Evolutionary conservation across 2,329 filamentous ascomycete genomes (phyloP).

Genomic region (Monosporascus sp.): DNA sequence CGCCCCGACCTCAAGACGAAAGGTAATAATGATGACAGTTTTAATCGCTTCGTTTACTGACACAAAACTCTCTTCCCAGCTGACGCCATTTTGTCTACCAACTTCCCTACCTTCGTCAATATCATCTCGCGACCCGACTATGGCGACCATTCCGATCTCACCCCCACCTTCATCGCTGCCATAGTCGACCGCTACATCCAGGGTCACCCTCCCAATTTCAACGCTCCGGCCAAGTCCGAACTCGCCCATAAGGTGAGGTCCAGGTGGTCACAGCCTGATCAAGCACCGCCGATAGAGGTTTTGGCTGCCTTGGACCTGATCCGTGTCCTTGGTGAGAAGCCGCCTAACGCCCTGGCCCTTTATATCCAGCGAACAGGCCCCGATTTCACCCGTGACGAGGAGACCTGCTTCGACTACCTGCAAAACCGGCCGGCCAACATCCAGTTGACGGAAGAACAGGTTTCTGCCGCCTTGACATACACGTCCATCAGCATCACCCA

Average conservation of each 20-base stretch:
- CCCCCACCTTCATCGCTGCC: slow-evolving; percentile 65
- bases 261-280: slow-evolving; percentile 61
- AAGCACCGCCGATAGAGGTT: slow-evolving; percentile 64
- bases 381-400: slow-evolving; percentile 69
- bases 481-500: slow-evolving; percentile 54
- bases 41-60: slow-evolving; percentile 13
- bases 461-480: slow-evolving; percentile 73
- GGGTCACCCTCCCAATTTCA: slow-evolving; percentile 81
- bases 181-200: slow-evolving; percentile 84
- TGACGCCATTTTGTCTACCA: slow-evolving; percentile 82
- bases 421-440: slow-evolving; percentile 48
- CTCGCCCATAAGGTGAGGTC: slow-evolving; percentile 61
- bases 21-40: slow-evolving; percentile 50
- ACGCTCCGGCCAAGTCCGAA: slow-evolving; percentile 67
- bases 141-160: slow-evolving; percentile 61
- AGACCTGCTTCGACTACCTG: slow-evolving; percentile 54
- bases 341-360: slow-evolving; percentile 53
- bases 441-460: slow-evolving; percentile 73
- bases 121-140: slow-evolving; percentile 63
- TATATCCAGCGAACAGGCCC: slow-evolving; percentile 71
- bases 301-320: slow-evolving; percentile 66
- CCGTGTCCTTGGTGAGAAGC: slow-evolving; percentile 56
- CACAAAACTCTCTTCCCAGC: slow-evolving; percentile 44
- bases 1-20: slow-evolving; percentile 82
- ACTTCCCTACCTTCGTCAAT: slow-evolving; percentile 71